A percentile compares a stretch with the other conserved stretches of the same genome.
These are phyloP conservation scores for Curvularia hawaiiensis DNA, from an alignment of 2,329 filamentous ascomycete genomes.

Conservation along the genomic window DNA sequence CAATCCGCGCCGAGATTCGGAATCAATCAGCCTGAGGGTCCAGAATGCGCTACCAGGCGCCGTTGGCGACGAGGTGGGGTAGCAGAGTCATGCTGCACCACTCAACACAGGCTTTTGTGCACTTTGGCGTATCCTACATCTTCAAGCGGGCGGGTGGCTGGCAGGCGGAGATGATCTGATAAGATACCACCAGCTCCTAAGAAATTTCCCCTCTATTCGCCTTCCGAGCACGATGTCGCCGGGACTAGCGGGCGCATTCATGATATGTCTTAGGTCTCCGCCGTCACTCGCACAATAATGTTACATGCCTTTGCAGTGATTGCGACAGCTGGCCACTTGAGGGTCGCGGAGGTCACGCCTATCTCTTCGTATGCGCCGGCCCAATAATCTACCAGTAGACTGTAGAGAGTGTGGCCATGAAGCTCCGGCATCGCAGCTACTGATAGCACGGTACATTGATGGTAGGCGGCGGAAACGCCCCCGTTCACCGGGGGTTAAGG, in stretches of 20 bases:
- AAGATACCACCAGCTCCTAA: slow-evolving; percentile 28
- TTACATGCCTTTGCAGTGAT: slow-evolving; percentile 2
- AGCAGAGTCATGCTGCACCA: slow-evolving; percentile 5
- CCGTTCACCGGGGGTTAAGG: slow-evolving; percentile 16
- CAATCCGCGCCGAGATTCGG: slow-evolving; percentile 2
- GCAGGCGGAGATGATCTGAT: slow-evolving; percentile 37
- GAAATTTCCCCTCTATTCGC: slow-evolving; percentile 22
- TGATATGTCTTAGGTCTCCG: slow-evolving; percentile 19
- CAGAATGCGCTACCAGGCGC: slow-evolving; percentile 5
- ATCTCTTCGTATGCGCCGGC: background rate
- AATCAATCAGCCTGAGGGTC: slow-evolving; percentile 10
- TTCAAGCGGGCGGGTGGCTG: slow-evolving; percentile 1
- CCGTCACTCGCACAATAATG: slow-evolving; percentile 4
- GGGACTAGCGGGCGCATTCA: slow-evolving; percentile 21
- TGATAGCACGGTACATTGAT: slow-evolving; percentile 10
- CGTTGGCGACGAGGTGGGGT: slow-evolving; percentile 3
- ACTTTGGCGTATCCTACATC: background rate
- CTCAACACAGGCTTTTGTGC: slow-evolving; percentile 4
- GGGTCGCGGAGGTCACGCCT: background rate
- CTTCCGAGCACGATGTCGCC: slow-evolving; percentile 18
- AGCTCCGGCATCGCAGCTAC: slow-evolving; percentile 13
- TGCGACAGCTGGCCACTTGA: background rate
- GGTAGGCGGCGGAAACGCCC: slow-evolving; percentile 7
- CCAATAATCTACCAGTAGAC: too few relatives aligned
- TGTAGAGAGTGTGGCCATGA: background rate